phyloP scores from a whole-genome alignment of 768 basidiomycete species.

The Lanmaoa pseudosensibilis region DNA sequence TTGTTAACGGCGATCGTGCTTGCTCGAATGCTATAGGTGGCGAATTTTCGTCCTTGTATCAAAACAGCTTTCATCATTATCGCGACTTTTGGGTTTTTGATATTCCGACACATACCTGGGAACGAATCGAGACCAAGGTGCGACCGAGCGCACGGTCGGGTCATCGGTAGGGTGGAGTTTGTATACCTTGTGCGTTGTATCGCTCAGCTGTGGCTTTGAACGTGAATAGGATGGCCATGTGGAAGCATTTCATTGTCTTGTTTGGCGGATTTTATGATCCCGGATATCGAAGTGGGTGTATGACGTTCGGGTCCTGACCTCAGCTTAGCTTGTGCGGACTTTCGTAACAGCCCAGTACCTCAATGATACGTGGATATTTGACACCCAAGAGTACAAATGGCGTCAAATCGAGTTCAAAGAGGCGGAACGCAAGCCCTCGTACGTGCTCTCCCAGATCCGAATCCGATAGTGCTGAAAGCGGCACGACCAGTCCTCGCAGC shows the following conservation, averaged over 20 bases:
- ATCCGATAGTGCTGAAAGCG: not conserved
- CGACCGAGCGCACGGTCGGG: slow-evolving; percentile 81
- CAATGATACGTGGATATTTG: slow-evolving; percentile 84
- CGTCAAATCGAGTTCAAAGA: slow-evolving; percentile 70
- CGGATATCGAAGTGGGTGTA: slow-evolving; percentile 63
- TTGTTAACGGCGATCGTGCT: not conserved
- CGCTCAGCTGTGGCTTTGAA: not conserved
- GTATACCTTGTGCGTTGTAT: not conserved
- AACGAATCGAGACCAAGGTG: slow-evolving; percentile 83
- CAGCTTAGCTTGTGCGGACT: not conserved
- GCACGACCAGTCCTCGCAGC: slow-evolving; percentile 55
- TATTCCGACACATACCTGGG: slow-evolving; percentile 77
- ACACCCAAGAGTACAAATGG: slow-evolving; percentile 87
- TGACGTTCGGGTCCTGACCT: not conserved
- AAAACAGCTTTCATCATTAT: slow-evolving; percentile 86
- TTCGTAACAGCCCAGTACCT: slow-evolving; percentile 64
- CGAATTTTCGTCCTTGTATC: slow-evolving; percentile 81
- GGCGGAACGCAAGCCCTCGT: slow-evolving; percentile 75
- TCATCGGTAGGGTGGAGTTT: slow-evolving; percentile 51
- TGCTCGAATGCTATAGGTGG: slow-evolving; percentile 49
- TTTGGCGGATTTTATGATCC: slow-evolving; percentile 93
- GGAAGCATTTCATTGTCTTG: slow-evolving; percentile 84
- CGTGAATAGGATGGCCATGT: slow-evolving; percentile 72
- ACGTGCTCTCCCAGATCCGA: slow-evolving; percentile 16
- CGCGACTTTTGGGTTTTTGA: slow-evolving; percentile 90